A percentile compares a stretch with the other conserved stretches of the same genome.
Evolutionary conservation across 208 protist genomes (phyloP).

Genomic region (Leptomonas pyrrhocoris): DNA sequence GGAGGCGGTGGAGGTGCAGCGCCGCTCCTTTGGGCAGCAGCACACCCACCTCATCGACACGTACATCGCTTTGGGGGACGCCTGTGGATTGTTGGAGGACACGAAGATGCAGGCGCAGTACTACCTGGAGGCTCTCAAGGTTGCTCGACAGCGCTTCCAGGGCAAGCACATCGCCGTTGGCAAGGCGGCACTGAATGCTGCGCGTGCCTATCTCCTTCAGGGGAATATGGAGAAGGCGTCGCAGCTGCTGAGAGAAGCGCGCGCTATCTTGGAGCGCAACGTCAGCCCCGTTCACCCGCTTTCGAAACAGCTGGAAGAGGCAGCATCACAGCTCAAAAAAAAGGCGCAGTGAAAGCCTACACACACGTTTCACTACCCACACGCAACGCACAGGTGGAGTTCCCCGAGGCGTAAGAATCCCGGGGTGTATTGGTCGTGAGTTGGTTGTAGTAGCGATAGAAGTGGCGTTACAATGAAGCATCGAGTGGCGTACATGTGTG

Average conservation of each 20-base stretch:
- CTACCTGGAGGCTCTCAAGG: conserved; percentile 71
- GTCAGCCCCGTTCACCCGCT: conserved; percentile 55
- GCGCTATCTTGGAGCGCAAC: conserved; percentile 51
- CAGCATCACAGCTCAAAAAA: conserved; percentile 38
- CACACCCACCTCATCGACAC: conserved; percentile 78
- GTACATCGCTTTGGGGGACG: conserved; percentile 72
- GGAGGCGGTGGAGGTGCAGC: conserved; percentile 75
- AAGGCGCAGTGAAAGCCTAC: conserved; percentile 1
- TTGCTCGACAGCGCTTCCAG: conserved; percentile 70
- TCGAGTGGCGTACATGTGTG: too few species aligned
- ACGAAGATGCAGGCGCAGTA: conserved; percentile 55
- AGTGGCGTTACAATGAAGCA: too few species aligned
- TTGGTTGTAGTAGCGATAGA: too few species aligned
- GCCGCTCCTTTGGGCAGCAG: conserved; percentile 78
- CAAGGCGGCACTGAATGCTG: conserved; percentile 60
- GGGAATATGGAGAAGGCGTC: conserved; percentile 56
- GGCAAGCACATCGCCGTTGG: conserved; percentile 72
- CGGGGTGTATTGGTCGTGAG: too few species aligned
- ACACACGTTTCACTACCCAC: background rate
- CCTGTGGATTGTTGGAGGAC: conserved; percentile 65
- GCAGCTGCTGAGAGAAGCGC: conserved; percentile 50
- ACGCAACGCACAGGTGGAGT: too few species aligned
- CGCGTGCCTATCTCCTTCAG: conserved; percentile 49
- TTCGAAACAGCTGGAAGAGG: conserved; percentile 41
- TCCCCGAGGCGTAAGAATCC: too few species aligned